Evolutionary conservation across 2,329 filamentous ascomycete genomes (phyloP), one percentile per base, ranked within the genome.

Genomic region (Fusarium solani-melongenae): DNA sequence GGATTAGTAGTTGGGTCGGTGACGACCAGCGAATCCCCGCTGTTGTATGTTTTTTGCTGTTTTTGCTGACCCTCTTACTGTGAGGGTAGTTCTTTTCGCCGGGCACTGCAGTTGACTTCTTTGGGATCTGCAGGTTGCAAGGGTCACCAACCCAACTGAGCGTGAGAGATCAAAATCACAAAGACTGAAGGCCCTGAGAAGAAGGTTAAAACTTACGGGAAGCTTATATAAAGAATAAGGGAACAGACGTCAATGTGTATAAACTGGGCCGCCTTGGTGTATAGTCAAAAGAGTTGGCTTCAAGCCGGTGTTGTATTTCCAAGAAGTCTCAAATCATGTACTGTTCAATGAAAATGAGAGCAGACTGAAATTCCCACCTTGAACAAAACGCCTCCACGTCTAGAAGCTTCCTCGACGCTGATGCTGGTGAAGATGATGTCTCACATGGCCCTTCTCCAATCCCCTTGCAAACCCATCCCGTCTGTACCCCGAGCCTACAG

Each of bases 351-450:
- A n/a, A n/a, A 38, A n/a, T 1, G 36, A 38, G 36, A 9, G 2
- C 5, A 38, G n/a, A n/a, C 17, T 38, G 8, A 38, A 6, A 7
- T 5, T 10, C 8, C 17, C 17, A 38, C 7, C 36, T 8, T 10
- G 36, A 2, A n/a, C n/a, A n/a, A 10, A 17, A 17, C 10, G 17
- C 36, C 36, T n/a, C 36, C 10, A 38, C 36, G n/a, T n/a, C 2
- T 38, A 38, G 17, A 38, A n/a, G 36, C 39, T 44, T 31, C 60
- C 56, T 38, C 38, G 60, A 34, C 51, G 46, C 46, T 31, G 41
- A 44, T 65, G 61, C 38, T 69, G 67, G 14, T 64, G 46, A 22
- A 64, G 60, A 29, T 68, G 61, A 17, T 36, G 41, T 56, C 62
- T n/a, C 38, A 59, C 44, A 41, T 67, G 72, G 39, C 66, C 46